These are phyloP conservation scores for Macadamia integrifolia DNA, from an alignment of 164 flowering plant species.

Conservation along the genomic window DNA sequence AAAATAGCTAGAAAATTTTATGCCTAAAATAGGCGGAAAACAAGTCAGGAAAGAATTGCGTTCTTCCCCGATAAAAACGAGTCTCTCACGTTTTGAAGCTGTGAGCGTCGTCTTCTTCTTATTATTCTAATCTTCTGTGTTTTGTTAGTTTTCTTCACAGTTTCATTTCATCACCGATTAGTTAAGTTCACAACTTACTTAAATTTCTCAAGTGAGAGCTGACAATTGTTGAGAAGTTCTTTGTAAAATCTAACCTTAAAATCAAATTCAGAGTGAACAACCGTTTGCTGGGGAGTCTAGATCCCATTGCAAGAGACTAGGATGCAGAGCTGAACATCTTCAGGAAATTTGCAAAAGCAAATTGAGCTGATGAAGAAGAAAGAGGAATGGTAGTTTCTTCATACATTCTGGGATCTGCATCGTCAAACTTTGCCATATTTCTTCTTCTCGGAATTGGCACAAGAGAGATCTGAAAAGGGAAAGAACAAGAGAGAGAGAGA, in stretches of 20 bases:
- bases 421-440: background rate
- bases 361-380: background rate
- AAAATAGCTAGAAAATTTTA: no score
- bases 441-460: no score
- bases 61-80: no score
- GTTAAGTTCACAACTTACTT: no score
- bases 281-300: constrained; percentile 49
- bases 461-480: no score
- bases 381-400: background rate
- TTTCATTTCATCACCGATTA: no score
- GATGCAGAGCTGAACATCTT: constrained; percentile 73
- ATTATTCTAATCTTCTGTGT: no score
- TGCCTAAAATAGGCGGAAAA: no score
- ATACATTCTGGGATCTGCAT: background rate
- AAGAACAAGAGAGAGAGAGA: constrained; percentile 2
- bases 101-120: no score
- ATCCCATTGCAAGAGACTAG: constrained; percentile 28
- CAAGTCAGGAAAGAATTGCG: no score
- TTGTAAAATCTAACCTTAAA: constrained; percentile 57
- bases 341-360: constrained; percentile 62
- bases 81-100: no score
- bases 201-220: constrained; percentile 34
- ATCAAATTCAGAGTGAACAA: constrained; percentile 45
- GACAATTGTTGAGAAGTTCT: constrained; percentile 49
- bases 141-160: no score